Conservation (phyloP, 78 protist species). For the Guillardia theta region DNA sequence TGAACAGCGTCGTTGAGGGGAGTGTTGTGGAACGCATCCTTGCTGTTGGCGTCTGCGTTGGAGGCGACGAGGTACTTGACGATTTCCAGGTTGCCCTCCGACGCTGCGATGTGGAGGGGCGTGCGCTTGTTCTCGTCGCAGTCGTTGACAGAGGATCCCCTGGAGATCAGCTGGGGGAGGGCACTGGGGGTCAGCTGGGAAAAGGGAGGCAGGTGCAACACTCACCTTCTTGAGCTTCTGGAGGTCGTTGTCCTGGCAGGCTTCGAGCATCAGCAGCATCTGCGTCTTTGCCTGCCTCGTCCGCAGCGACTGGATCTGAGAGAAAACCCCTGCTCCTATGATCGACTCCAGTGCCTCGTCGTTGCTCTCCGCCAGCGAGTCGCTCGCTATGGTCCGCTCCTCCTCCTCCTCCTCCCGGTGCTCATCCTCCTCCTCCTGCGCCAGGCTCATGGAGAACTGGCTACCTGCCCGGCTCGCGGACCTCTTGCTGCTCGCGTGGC, state of each 20-base stretch:
- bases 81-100: constrained; percentile 62
- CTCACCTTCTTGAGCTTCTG: not conserved
- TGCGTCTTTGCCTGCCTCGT: too few species aligned
- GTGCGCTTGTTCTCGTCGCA: constrained; percentile 70
- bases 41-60: constrained; percentile 41
- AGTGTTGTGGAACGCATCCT: constrained; percentile 68
- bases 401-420: not conserved
- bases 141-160: not conserved
- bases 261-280: too few species aligned
- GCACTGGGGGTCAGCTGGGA: too few species aligned
- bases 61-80: constrained; percentile 44
- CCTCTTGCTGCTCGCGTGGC: not conserved
- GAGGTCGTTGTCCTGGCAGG: too few species aligned
- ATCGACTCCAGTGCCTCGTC: not conserved
- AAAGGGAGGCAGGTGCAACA: too few species aligned
- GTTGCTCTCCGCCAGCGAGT: not conserved
- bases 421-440: not conserved
- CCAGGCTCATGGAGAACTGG: not conserved
- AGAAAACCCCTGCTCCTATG: too few species aligned
- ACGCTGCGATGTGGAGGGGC: constrained; percentile 74
- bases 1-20: constrained; percentile 69
- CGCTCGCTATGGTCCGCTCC: not conserved
- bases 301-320: too few species aligned
- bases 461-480: not conserved
- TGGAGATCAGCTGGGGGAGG: not conserved